These are phyloP conservation scores for Musa schizocarpa DNA, from an alignment of 176 grass and related monocot species.

Conservation along the genomic window DNA sequence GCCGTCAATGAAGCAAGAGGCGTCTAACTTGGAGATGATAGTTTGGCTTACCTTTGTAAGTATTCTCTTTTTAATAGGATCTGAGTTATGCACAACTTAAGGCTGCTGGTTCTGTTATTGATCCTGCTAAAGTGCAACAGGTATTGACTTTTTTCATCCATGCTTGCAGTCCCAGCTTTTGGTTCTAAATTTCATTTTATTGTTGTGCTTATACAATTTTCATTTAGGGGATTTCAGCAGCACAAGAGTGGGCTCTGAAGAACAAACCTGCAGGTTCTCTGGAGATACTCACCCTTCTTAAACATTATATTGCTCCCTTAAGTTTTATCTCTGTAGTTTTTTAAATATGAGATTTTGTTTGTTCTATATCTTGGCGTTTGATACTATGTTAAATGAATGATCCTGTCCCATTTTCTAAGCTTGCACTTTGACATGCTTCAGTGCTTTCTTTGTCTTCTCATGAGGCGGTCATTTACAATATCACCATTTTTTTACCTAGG, in stretches of 20 bases:
- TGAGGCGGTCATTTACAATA: too few species aligned
- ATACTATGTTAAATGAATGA: too few species aligned
- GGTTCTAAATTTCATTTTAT: not conserved
- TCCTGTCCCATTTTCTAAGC: too few species aligned
- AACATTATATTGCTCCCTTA: not conserved
- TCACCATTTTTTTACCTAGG: too few species aligned
- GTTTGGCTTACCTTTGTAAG: constrained; percentile 2
- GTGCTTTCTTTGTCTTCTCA: too few species aligned
- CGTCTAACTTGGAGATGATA: constrained; percentile 5
- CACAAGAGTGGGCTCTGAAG: constrained; percentile 79
- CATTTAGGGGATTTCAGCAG: constrained; percentile 56
- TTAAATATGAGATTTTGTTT: too few species aligned
- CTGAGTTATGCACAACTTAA: constrained; percentile 67
- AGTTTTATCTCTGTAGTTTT: not conserved
- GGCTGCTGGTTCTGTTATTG: constrained; percentile 42
- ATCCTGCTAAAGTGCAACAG: constrained; percentile 61
- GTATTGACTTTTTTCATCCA: constrained; percentile 21
- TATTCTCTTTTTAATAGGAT: constrained; percentile 38
- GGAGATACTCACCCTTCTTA: not conserved
- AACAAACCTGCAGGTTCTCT: constrained; percentile 41
- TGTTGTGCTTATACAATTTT: constrained; percentile 12
- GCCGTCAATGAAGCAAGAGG: too few species aligned
- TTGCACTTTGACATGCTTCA: too few species aligned
- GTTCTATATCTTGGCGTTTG: too few species aligned
- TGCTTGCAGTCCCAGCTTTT: not conserved